Conservation (phyloP, 805 yeast species). For the Yamadazyma paraphyllophila region DNA sequence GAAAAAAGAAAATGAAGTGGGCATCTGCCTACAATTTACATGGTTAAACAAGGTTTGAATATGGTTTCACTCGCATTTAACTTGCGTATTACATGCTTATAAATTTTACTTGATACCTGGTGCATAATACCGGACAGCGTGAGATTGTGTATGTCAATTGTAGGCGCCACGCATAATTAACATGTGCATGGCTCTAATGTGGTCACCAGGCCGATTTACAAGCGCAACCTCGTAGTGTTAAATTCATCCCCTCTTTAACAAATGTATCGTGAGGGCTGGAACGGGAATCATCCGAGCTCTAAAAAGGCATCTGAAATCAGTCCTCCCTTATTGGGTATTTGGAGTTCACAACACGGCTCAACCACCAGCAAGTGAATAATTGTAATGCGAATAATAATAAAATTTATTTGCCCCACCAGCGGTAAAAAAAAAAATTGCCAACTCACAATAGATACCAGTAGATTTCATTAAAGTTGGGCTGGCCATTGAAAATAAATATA, state of each 20-base stretch:
- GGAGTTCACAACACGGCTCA: too few relatives aligned
- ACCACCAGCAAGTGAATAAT: too few relatives aligned
- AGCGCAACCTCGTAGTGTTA: too few relatives aligned
- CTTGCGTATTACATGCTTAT: background rate
- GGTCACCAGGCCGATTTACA: too few relatives aligned
- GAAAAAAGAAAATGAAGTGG: background rate
- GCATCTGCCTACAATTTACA: background rate
- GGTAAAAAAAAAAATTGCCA: background rate
- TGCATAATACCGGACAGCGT: background rate
- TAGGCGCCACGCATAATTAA: background rate
- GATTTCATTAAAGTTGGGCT: background rate
- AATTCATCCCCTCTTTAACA: too few relatives aligned
- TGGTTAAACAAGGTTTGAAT: background rate
- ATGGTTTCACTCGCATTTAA: slow-evolving; percentile 2
- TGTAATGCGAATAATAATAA: too few relatives aligned
- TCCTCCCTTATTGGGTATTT: too few relatives aligned
- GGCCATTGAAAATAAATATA: background rate
- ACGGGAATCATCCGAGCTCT: too few relatives aligned
- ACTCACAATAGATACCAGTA: background rate
- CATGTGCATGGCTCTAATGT: too few relatives aligned
- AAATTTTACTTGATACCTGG: background rate
- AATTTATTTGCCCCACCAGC: too few relatives aligned
- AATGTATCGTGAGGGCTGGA: too few relatives aligned
- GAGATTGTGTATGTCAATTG: background rate
- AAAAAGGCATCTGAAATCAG: too few relatives aligned